These are phyloP conservation scores for Solanum lignicaule DNA, from an alignment of 257 asterid genomes.

Conservation along the genomic window DNA sequence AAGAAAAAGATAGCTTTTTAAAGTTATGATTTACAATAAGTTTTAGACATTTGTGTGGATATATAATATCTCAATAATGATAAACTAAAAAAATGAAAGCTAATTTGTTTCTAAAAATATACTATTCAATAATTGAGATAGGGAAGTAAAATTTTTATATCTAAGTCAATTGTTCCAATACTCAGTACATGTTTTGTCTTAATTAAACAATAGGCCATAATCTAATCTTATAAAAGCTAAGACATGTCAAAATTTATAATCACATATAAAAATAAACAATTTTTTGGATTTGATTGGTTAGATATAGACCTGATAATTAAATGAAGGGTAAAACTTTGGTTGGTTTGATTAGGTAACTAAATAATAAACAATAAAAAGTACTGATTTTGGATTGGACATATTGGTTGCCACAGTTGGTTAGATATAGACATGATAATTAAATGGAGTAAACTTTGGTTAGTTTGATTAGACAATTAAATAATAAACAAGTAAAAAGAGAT, in stretches of 20 bases:
- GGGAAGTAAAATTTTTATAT: background rate
- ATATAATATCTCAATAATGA: background rate
- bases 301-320: background rate
- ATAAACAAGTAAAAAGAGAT: background rate
- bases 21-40: background rate
- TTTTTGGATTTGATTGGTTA: background rate
- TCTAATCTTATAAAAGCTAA: background rate
- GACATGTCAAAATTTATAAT: background rate
- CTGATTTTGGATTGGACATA: background rate
- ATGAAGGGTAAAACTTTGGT: background rate
- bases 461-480: background rate
- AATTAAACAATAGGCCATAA: background rate
- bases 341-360: background rate
- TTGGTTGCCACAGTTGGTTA: background rate
- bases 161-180: background rate
- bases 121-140: background rate
- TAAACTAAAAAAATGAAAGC: background rate
- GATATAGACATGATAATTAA: background rate
- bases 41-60: background rate
- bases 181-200: background rate
- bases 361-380: background rate
- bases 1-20: background rate
- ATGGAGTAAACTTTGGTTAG: background rate
- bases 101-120: background rate
- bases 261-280: background rate